Evolutionary conservation across 257 asterid species (phyloP).

Genomic region (Cynanchum wilfordii): DNA sequence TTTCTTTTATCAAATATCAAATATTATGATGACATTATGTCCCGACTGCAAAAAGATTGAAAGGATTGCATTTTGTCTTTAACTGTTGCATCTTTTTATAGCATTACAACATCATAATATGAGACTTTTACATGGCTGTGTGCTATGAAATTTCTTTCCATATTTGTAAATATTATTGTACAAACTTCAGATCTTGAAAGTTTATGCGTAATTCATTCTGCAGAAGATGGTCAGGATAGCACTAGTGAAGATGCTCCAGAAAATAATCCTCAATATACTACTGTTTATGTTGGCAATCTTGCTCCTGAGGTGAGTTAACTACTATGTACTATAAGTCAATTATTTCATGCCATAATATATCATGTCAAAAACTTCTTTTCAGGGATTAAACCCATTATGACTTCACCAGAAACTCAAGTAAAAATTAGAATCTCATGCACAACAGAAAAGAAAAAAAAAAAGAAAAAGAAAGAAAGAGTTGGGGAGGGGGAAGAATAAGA

Average conservation of each 20-base stretch:
- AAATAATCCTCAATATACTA: constrained; percentile 68
- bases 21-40: not conserved
- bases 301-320: constrained; percentile 61
- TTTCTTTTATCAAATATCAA: too few species aligned
- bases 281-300: constrained; percentile 87
- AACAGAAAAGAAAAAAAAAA: not conserved
- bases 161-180: not conserved
- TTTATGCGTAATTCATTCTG: constrained; percentile 19
- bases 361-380: not conserved
- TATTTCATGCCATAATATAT: not conserved
- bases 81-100: not conserved
- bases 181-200: not conserved
- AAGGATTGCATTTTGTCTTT: not conserved
- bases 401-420: not conserved
- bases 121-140: not conserved
- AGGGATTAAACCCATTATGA: not conserved
- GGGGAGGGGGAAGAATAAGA: not conserved
- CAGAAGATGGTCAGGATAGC: constrained; percentile 67
- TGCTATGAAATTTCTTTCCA: not conserved
- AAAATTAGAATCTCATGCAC: not conserved
- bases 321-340: not conserved
- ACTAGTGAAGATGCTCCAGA: constrained; percentile 70
- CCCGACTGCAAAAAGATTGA: not conserved
- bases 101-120: not conserved
- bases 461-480: too few species aligned